Evolutionary conservation across 169 alveolate genomes (phyloP), one percentile per base, ranked within the genome.

Genomic region (Plasmodium knowlesi): DNA sequence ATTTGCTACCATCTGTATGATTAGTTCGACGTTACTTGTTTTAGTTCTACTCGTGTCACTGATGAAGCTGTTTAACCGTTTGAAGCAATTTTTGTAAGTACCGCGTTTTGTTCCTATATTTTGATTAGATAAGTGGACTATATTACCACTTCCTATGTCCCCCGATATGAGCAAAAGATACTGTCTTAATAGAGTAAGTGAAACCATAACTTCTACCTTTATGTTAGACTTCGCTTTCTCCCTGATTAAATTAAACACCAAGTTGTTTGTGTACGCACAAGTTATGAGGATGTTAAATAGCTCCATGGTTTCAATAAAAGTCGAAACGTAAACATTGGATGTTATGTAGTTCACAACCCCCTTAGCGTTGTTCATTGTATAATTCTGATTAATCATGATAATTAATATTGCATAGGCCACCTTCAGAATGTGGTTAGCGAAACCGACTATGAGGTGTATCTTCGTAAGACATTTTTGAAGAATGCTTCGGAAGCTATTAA

Each of bases 291-390:
- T 91, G n/a, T 70, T 91, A 67, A 91, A 91, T 16, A 91, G 50
- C 83, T 91, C 95, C 34, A 91, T 81, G 30, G 54, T 82, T 91
- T 91, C 95, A 3, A 82, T 82, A 91, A 34, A 91, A 1, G 79
- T 82, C 3, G 39, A 81, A 2, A 81, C 57, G 53, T 91, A 91
- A n/a, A 14, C 9, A 30, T 82, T 71, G 8, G 95, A 91, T 14
- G 81, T 46, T 71, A 91, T 82, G 53, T 50, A 12, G 19, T 81
- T 53, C 12, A 37, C 80, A 43, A 82, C 43, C 37, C 34, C 78
- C n/a, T 73, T 43, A 10, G 84, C 37, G 37, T 91, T 91, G 12
- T 46, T 81, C 39, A 6, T 82, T 2, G 37, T 16, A 34, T 61
- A 25, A 71, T 78, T 89, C 70, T 79, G 41, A 22, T 89, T 79